A percentile compares a stretch with the other conserved stretches of the same genome.
These are phyloP conservation scores for Austroboletus novae-zelandiae DNA, from an alignment of 1,284 basidiomycete genomes.

Conservation along the genomic window DNA sequence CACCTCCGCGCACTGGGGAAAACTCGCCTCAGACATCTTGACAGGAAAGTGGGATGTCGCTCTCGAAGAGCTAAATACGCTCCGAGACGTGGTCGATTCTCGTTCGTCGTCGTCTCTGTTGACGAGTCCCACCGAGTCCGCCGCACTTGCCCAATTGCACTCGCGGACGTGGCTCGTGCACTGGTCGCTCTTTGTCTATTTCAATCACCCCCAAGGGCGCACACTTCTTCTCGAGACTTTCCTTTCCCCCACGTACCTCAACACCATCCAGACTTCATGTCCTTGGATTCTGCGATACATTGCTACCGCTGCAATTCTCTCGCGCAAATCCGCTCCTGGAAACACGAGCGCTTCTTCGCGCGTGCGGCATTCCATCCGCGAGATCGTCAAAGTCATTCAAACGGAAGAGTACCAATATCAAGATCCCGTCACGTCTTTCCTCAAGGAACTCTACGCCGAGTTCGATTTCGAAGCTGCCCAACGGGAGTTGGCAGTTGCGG, in stretches of 20 bases:
- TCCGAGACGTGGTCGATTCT: constrained; percentile 90
- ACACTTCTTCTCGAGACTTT: constrained; percentile 96
- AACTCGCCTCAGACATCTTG: constrained; percentile 94
- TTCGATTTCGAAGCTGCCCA: constrained; percentile 92
- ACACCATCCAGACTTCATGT: constrained; percentile 95
- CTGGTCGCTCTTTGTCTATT: constrained; percentile 98
- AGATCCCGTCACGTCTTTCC: constrained; percentile 92
- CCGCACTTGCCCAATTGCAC: constrained; percentile 81
- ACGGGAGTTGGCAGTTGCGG: constrained; percentile 76
- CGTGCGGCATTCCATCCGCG: constrained; percentile 81
- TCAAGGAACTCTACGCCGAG: constrained; percentile 91
- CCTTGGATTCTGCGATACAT: constrained; percentile 97
- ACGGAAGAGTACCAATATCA: constrained; percentile 94
- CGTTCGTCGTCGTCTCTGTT: constrained; percentile 55
- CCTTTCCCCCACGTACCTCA: constrained; percentile 93
- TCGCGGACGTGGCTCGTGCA: constrained; percentile 97
- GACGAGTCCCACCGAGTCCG: constrained; percentile 48
- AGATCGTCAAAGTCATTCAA: constrained; percentile 88
- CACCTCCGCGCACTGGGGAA: constrained; percentile 97
- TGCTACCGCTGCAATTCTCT: constrained; percentile 88
- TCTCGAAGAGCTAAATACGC: constrained; percentile 89
- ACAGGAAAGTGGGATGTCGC: constrained; percentile 94
- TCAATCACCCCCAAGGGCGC: constrained; percentile 92
- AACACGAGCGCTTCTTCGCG: constrained; percentile 58
- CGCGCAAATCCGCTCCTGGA: constrained; percentile 66